Percentiles rank a stretch among this genome's conserved stretches.
These are phyloP conservation scores for Psidium guajava DNA, from an alignment of 345 rosid species.

Conservation along the genomic window DNA sequence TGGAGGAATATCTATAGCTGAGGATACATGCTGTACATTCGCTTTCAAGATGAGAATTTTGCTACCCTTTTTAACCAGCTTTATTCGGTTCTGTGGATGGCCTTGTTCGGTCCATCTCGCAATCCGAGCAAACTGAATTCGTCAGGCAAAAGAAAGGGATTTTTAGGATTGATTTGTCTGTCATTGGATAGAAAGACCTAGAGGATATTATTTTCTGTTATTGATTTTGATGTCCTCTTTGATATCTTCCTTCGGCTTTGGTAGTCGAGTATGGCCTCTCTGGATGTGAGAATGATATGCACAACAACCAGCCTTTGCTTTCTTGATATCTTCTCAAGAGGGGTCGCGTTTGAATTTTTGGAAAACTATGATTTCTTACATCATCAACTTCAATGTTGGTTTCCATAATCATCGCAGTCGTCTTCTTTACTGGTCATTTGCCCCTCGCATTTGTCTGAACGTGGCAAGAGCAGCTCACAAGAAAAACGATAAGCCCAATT, in stretches of 20 bases:
- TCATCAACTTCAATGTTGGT: not conserved
- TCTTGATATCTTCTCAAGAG: not conserved
- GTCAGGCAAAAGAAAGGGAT: not conserved
- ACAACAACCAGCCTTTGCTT: not conserved
- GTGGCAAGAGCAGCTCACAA: no score
- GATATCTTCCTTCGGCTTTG: not conserved
- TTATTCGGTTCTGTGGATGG: not conserved
- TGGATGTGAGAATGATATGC: not conserved
- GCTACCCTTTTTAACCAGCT: not conserved
- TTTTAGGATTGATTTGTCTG: not conserved
- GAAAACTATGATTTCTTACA: not conserved
- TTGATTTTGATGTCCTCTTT: not conserved
- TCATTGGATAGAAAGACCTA: not conserved
- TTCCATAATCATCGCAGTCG: not conserved
- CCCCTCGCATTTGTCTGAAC: no score
- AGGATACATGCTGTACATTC: not conserved
- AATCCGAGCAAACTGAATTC: not conserved
- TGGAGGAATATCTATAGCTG: not conserved
- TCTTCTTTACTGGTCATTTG: not conserved
- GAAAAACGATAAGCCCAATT: not conserved
- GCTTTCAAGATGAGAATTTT: not conserved
- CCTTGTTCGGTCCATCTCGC: not conserved
- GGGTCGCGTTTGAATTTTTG: not conserved
- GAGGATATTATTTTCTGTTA: not conserved
- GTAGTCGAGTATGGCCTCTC: not conserved